A percentile compares a stretch with the other conserved stretches of the same genome.
Evolutionary conservation across 2,329 filamentous ascomycete genomes (phyloP).

Genomic region (Lachnellula occidentalis): DNA sequence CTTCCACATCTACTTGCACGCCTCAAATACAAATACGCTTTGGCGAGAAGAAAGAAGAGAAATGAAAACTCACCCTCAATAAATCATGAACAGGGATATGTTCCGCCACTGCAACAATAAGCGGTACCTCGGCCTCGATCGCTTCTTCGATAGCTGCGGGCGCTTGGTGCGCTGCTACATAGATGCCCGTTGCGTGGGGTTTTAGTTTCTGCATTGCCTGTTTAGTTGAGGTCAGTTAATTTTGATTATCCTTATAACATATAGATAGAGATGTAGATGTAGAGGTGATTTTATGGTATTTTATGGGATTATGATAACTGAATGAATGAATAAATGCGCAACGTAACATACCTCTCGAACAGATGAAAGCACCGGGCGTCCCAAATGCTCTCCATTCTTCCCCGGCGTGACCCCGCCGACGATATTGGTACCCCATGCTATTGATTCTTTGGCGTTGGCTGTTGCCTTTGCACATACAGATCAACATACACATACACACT

Average conservation of each 20-base stretch:
- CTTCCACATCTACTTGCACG: too few relatives aligned
- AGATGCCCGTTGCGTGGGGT: slow-evolving; percentile 74
- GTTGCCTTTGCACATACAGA: slow-evolving; percentile 50
- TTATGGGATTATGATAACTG: too few relatives aligned
- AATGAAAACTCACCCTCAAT: slow-evolving; percentile 47
- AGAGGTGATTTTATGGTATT: too few relatives aligned
- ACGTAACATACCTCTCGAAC: slow-evolving; percentile 48
- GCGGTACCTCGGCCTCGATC: slow-evolving; percentile 67
- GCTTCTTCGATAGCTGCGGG: slow-evolving; percentile 71
- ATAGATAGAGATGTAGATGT: too few relatives aligned
- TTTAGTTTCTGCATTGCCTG: slow-evolving; percentile 64
- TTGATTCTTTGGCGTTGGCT: slow-evolving; percentile 68
- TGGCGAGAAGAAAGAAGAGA: too few relatives aligned
- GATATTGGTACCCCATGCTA: slow-evolving; percentile 74
- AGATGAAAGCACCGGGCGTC: slow-evolving; percentile 64
- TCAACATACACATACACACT: too few relatives aligned
- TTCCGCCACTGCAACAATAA: slow-evolving; percentile 72
- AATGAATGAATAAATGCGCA: too few relatives aligned
- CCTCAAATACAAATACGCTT: not conserved
- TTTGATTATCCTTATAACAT: not conserved
- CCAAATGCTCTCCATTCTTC: slow-evolving; percentile 65
- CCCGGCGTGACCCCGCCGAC: slow-evolving; percentile 73
- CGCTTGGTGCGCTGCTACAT: slow-evolving; percentile 71
- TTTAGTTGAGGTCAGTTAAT: not conserved
- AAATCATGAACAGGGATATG: slow-evolving; percentile 71